Evolutionary conservation across 495 filamentous ascomycete genomes (phyloP).

Genomic region (Xylaria palmicola): DNA sequence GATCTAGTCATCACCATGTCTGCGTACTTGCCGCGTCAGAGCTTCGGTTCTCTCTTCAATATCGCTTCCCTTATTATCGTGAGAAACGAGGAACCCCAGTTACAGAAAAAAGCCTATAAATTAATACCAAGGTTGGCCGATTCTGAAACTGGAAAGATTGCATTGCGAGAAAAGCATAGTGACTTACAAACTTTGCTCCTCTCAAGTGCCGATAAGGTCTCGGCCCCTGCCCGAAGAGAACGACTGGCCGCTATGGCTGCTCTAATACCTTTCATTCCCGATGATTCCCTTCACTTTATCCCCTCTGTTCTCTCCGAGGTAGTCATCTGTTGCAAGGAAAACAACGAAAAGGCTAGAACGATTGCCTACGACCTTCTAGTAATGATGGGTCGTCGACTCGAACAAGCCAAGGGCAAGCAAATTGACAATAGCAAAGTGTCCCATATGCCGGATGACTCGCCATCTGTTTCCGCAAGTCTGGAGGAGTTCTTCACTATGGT

Average conservation of each 20-base stretch:
- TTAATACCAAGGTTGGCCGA: slow-evolving; percentile 85
- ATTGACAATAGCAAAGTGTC: slow-evolving; percentile 83
- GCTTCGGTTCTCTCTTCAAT: slow-evolving; percentile 76
- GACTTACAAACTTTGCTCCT: slow-evolving; percentile 82
- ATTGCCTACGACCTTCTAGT: slow-evolving; percentile 89
- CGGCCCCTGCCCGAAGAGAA: slow-evolving; percentile 78
- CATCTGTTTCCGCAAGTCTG: slow-evolving; percentile 71
- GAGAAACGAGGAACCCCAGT: slow-evolving; percentile 75
- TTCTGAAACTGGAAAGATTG: slow-evolving; percentile 67
- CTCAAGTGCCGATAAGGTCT: slow-evolving; percentile 72
- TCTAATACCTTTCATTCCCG: slow-evolving; percentile 72
- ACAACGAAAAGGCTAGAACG: slow-evolving; percentile 89
- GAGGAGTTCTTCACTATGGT: slow-evolving; percentile 99
- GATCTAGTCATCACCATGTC: slow-evolving; percentile 94
- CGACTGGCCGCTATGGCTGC: slow-evolving; percentile 79
- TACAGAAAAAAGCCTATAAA: slow-evolving; percentile 99
- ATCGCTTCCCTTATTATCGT: slow-evolving; percentile 79
- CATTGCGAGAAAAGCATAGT: slow-evolving; percentile 65
- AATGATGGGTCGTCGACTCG: slow-evolving; percentile 79
- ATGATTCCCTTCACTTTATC: slow-evolving; percentile 82
- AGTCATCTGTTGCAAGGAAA: slow-evolving; percentile 91
- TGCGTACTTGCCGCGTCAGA: slow-evolving; percentile 81
- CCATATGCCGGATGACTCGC: slow-evolving; percentile 77
- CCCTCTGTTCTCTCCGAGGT: slow-evolving; percentile 88
- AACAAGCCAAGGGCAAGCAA: slow-evolving; percentile 60